Evolutionary conservation across 225 moss, liverwort and hornwort genomes (phyloP).

Genomic region (Takakia lepidozioides): DNA sequence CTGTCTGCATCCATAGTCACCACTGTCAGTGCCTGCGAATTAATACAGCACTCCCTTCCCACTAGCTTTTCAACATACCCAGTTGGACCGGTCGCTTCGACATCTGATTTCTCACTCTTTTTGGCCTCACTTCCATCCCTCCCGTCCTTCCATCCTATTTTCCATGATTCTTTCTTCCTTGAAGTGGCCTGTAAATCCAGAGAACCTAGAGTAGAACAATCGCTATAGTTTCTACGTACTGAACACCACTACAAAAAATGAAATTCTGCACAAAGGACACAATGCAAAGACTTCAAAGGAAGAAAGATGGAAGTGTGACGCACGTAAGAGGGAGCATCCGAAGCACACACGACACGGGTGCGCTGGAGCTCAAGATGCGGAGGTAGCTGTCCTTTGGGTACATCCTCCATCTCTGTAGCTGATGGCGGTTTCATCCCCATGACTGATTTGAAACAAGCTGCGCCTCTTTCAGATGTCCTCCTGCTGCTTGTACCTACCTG

Average conservation of each 20-base stretch:
- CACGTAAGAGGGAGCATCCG: constrained; percentile 95
- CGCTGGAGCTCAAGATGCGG: constrained; percentile 81
- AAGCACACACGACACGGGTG: constrained; percentile 77
- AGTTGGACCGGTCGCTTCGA: too few relatives aligned
- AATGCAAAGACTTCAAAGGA: not conserved
- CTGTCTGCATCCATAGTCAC: constrained; percentile 54
- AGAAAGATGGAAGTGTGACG: constrained; percentile 2
- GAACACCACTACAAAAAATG: not conserved
- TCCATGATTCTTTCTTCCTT: not conserved
- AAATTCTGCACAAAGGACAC: not conserved
- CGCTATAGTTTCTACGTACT: too few relatives aligned
- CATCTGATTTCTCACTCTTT: not conserved
- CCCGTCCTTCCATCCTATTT: too few relatives aligned
- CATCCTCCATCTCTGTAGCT: constrained; percentile 48
- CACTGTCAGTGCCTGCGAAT: not conserved
- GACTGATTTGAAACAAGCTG: too few relatives aligned
- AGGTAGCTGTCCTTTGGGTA: constrained; percentile 62
- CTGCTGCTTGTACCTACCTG: too few relatives aligned
- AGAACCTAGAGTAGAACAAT: too few relatives aligned
- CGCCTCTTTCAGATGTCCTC: too few relatives aligned
- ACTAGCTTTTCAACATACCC: not conserved
- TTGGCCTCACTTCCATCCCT: too few relatives aligned
- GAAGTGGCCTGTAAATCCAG: not conserved
- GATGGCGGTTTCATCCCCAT: constrained; percentile 5
- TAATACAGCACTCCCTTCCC: not conserved